These are phyloP conservation scores for Aspergillus hortae DNA, from an alignment of 2,329 filamentous ascomycete genomes.

Conservation along the genomic window DNA sequence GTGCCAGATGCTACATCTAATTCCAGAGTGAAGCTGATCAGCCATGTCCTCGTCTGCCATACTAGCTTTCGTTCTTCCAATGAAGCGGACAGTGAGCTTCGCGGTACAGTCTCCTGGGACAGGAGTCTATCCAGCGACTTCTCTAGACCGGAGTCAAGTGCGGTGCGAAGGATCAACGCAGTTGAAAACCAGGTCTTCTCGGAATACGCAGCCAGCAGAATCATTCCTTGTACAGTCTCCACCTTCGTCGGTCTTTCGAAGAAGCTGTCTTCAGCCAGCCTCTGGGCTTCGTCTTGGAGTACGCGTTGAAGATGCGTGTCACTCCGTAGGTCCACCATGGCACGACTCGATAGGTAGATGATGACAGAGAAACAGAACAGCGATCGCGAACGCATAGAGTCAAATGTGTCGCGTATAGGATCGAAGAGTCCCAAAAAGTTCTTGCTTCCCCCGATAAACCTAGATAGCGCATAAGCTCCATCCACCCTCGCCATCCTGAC, in stretches of 20 bases:
- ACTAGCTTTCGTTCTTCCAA: slow-evolving; percentile 33
- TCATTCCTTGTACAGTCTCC: slow-evolving; percentile 36
- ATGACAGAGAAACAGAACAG: slow-evolving; percentile 36
- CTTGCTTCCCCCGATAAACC: slow-evolving; percentile 31
- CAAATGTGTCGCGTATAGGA: slow-evolving; percentile 34
- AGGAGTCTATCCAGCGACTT: slow-evolving; percentile 32
- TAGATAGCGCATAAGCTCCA: slow-evolving; percentile 3
- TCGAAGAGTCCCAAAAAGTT: slow-evolving; percentile 33
- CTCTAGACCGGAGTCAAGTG: slow-evolving; percentile 32
- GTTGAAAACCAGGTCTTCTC: slow-evolving; percentile 38
- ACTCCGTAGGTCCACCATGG: slow-evolving; percentile 28
- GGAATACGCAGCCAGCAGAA: slow-evolving; percentile 33
- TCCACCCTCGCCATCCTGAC: no score
- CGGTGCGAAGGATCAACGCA: slow-evolving; percentile 33
- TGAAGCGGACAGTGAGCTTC: slow-evolving; percentile 32
- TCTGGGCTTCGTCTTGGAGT: slow-evolving; percentile 33
- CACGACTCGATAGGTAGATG: slow-evolving; percentile 33
- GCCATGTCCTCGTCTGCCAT: slow-evolving; percentile 34
- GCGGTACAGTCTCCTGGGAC: slow-evolving; percentile 26
- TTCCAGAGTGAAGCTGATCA: slow-evolving; percentile 33
- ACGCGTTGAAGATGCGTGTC: slow-evolving; percentile 33
- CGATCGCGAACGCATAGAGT: slow-evolving; percentile 33
- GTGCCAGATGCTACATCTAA: slow-evolving; percentile 34
- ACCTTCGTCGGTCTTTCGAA: slow-evolving; percentile 35
- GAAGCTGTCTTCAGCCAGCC: slow-evolving; percentile 34